Evolutionary conservation across 352 stramenopile species (phyloP).

Genomic region (Phytophthora brassicae): DNA sequence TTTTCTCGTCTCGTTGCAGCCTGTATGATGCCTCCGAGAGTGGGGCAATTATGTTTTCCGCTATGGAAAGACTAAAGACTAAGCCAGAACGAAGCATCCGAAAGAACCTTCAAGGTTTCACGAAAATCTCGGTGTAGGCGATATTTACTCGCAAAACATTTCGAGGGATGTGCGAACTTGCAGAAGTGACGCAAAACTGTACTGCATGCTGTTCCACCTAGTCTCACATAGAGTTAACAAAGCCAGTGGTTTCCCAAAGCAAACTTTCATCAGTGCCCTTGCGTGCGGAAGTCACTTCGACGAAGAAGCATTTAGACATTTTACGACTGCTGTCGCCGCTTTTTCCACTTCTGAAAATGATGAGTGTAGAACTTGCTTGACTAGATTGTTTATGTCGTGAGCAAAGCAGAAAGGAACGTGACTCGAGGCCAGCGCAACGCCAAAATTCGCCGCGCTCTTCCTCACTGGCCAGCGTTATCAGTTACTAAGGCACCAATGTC

Average conservation of each 20-base stretch:
- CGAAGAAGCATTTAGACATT: slow-evolving; percentile 7
- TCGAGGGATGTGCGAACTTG: too few relatives aligned
- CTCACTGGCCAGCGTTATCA: slow-evolving; percentile 7
- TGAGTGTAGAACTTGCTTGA: neutral
- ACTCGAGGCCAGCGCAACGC: neutral
- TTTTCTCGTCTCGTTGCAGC: too few relatives aligned
- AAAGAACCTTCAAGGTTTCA: too few relatives aligned
- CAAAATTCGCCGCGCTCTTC: slow-evolving; percentile 2
- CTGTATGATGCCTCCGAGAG: too few relatives aligned
- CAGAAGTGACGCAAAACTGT: too few relatives aligned
- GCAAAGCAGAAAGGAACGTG: neutral
- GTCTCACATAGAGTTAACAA: too few relatives aligned
- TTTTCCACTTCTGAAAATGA: neutral
- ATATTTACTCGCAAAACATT: too few relatives aligned
- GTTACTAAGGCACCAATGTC: neutral
- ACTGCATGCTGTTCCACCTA: too few relatives aligned
- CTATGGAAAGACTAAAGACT: too few relatives aligned
- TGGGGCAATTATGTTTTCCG: too few relatives aligned
- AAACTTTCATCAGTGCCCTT: neutral
- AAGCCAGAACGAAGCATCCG: too few relatives aligned
- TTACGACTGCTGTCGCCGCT: neutral
- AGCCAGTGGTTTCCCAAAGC: neutral
- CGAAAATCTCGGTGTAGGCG: too few relatives aligned
- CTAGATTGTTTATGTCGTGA: neutral
- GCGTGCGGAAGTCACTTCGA: slow-evolving; percentile 2